Evolutionary conservation across 2,329 filamentous ascomycete species (phyloP), one percentile per base, ranked within the genome.

Genomic region (Penicillium sp.): DNA sequence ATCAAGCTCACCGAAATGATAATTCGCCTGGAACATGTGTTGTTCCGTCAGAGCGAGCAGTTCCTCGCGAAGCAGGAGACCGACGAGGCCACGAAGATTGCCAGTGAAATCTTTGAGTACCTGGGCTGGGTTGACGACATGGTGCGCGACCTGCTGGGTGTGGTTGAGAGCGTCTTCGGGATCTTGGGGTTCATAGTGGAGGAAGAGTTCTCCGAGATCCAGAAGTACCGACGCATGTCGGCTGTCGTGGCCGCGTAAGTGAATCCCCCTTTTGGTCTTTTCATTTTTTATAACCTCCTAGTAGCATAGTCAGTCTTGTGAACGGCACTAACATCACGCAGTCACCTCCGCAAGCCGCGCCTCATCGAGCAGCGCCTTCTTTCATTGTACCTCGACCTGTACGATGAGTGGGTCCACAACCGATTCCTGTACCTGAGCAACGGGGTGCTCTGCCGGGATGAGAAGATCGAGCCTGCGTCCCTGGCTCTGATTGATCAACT

Each of bases 381-480:
- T 1, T 27, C 50, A 19, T 36, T 66, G 41, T 68, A 67, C 44
- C 54, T 65, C 33, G 60, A 68, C 7, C 55, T 74, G 2, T 74
- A 65, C 44, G 69, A 73, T 11, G 50, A 60, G n/a, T 69, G 65
- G 60, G 43, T 73, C 35, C 69, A 68, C 55, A 62, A 51, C 4
- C 51, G 62, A 16, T 73, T 70, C 43, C 50, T 70, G 6, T 46
- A 52, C 14, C 56, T 63, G 14, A 61, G 64, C 41, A 65, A 66
- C 54, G 53, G 56, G 2, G 64, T 66, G n/a, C 50, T 68, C n/a
- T 11, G 60, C 4, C 43, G 14, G 0, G 59, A 70, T 31, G 55
- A 56, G 0, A 37, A 41, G 1, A 19, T 59, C 9, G 44, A 60
- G 31, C 35, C 50, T 10, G 59, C 47, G 9, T 64, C 63, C 9